These are phyloP conservation scores for Penicillium canescens DNA, from an alignment of 495 filamentous ascomycete species.

Conservation along the genomic window DNA sequence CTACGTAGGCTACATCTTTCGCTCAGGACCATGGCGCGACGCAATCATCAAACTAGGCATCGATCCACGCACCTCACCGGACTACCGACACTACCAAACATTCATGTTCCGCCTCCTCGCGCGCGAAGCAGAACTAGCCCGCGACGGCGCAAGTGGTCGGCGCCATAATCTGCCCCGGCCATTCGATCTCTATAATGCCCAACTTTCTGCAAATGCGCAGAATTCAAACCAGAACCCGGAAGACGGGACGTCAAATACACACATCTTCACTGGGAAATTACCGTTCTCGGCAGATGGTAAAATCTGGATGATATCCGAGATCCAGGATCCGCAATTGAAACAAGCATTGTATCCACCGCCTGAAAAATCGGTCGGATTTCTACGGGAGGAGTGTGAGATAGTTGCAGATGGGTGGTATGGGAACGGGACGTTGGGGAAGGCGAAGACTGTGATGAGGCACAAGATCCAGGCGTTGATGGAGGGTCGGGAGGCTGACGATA, in stretches of 20 bases:
- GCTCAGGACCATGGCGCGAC: slow-evolving; percentile 87
- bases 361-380: slow-evolving; percentile 16
- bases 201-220: background rate
- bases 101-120: slow-evolving; percentile 75
- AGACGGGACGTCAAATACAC: slow-evolving; percentile 41
- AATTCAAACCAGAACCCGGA: slow-evolving; percentile 2
- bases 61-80: slow-evolving; percentile 75
- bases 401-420: slow-evolving; percentile 77
- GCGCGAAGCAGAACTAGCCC: slow-evolving; percentile 75
- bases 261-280: slow-evolving; percentile 77
- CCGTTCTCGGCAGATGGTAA: slow-evolving; percentile 71
- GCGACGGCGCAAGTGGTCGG: slow-evolving; percentile 69
- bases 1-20: slow-evolving; percentile 87
- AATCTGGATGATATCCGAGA: slow-evolving; percentile 91
- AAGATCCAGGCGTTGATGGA: slow-evolving; percentile 63
- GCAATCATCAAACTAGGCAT: slow-evolving; percentile 79
- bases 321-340: slow-evolving; percentile 61
- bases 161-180: slow-evolving; percentile 26
- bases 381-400: slow-evolving; percentile 54
- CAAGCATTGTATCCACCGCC: slow-evolving; percentile 25
- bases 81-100: slow-evolving; percentile 81
- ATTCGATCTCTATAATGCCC: slow-evolving; percentile 1
- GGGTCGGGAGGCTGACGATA: slow-evolving; percentile 40
- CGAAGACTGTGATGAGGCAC: slow-evolving; percentile 79
- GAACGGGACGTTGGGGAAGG: slow-evolving; percentile 74